A percentile compares a stretch with the other conserved stretches of the same genome.
These are phyloP conservation scores for Malus hybrid DNA, from an alignment of 331 rosid species.

Conservation along the genomic window DNA sequence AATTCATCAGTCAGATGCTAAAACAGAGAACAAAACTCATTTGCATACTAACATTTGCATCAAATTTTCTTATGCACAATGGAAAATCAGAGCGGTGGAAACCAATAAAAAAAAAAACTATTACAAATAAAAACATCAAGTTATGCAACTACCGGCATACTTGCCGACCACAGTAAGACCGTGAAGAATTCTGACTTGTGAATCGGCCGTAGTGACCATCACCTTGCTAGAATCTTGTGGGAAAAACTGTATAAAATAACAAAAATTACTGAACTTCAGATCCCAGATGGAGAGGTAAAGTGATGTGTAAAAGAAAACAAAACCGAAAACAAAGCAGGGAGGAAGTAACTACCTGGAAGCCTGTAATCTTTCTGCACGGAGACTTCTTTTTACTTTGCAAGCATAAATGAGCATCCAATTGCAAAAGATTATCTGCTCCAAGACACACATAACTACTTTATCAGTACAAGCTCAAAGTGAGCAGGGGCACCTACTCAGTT, in stretches of 20 bases:
- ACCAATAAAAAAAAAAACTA: neutral
- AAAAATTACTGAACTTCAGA: neutral
- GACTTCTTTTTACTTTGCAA: constrained; percentile 70
- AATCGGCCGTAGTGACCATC: constrained; percentile 85
- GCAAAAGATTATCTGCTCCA: constrained; percentile 62
- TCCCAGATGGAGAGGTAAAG: neutral
- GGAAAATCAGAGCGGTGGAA: neutral
- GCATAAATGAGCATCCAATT: constrained; percentile 55
- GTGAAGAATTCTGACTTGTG: constrained; percentile 79
- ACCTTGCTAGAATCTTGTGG: constrained; percentile 73
- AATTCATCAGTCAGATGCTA: neutral
- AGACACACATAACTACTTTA: neutral
- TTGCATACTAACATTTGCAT: neutral
- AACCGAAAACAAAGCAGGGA: constrained; percentile 17
- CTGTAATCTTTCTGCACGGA: constrained; percentile 68
- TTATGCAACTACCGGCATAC: constrained; percentile 56
- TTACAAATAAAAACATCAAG: constrained; percentile 2
- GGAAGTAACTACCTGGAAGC: constrained; percentile 64
- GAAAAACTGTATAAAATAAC: constrained; percentile 49
- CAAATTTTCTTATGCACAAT: neutral
- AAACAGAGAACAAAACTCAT: neutral
- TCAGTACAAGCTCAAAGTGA: neutral
- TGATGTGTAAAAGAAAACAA: neutral
- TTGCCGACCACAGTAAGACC: constrained; percentile 77
- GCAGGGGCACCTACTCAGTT: neutral